Evolutionary conservation across 345 rosid genomes (phyloP).

Genomic region (Sisymbrium altissimum): DNA sequence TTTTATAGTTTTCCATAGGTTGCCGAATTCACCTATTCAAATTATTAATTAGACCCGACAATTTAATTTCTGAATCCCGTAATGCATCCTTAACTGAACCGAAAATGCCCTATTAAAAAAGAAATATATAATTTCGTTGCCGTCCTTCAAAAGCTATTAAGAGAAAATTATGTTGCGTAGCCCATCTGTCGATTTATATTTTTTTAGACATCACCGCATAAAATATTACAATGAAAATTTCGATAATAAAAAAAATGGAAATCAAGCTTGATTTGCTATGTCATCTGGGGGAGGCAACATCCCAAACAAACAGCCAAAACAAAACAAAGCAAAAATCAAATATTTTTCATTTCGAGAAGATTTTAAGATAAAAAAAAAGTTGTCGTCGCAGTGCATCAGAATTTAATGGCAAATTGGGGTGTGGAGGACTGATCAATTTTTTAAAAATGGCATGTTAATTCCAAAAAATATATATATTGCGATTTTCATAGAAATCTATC

Average conservation of each 20-base stretch:
- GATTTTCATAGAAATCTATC: no score
- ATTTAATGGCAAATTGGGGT: background rate
- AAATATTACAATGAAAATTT: background rate
- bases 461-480: no score
- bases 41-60: no score
- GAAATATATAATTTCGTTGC: background rate
- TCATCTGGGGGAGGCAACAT: constrained; percentile 29
- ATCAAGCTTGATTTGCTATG: background rate
- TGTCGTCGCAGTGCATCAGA: background rate
- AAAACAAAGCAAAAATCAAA: background rate
- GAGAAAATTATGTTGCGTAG: background rate
- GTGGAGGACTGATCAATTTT: background rate
- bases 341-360: background rate
- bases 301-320: constrained; percentile 12
- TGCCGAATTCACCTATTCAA: no score
- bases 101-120: background rate
- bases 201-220: background rate
- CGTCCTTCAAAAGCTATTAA: background rate
- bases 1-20: no score
- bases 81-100: no score
- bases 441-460: no score
- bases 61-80: no score
- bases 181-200: background rate
- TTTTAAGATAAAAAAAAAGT: background rate
- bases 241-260: background rate